Base-by-base conservation (phyloP, 805 yeast species). In the Hanseniaspora guilliermondii region DNA sequence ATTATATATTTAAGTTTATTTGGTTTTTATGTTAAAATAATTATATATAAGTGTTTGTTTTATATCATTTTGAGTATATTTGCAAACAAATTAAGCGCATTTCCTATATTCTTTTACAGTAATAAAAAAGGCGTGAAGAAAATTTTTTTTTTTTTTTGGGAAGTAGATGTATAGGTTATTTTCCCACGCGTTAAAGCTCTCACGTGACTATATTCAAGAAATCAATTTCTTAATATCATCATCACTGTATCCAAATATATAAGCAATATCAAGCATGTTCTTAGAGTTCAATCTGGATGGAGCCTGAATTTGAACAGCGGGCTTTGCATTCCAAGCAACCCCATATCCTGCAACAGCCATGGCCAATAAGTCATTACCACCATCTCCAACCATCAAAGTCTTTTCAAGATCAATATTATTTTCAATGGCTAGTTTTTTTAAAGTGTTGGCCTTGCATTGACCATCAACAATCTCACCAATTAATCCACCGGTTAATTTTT, bases 251-350 rank as follows among this genome's bases (percentile, higher is more conserved):
- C 97, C 97, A 65, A 91, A 69, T 19, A 91, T 80, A 69, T 87
- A 89, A 61, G 87, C 74, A 2, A 85, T 74, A 66, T 91, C 96
- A 57, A 73, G 72, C 65, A 93, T 74, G 4, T 84, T 73, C n/a
- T 74, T 71, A 0, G 91, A 73, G 65, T 93, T 93, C 58, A 93
- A 73, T 57, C 85, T 76, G 42, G 86, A 75, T 19, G 96, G 96
- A 0, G 98, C 97, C 59, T 73, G 71, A 56, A 69, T 65, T 67
- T 88, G 97, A 2, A 93, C 98, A 59, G 76, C 81, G 22, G 97
- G 97, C 66, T 93, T 93, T 21, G 97, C 99, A 65, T 87, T 85
- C 94, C 96, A 93, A 0, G 98, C 98, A 53, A 93, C 74, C 21
- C 98, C 98, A 65, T 80, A 85, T 0, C 97, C 97, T 2, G 96